Conservation (phyloP, 805 yeast species). For the Phaffomyces opuntiae region DNA sequence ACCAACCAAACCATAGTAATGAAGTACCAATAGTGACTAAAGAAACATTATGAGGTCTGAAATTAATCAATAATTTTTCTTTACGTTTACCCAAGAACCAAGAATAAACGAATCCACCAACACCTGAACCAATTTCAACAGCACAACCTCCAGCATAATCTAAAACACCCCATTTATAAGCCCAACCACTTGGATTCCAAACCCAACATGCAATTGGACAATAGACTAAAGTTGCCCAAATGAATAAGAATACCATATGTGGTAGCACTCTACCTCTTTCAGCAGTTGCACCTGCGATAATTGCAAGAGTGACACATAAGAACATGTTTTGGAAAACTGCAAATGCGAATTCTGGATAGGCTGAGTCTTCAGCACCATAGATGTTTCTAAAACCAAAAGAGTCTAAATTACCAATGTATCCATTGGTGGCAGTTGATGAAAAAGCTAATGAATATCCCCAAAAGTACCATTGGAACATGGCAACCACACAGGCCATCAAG, state of each 20-base stretch:
- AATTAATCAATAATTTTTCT: slow-evolving; percentile 70
- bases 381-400: slow-evolving; percentile 77
- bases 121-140: slow-evolving; percentile 87
- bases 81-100: slow-evolving; percentile 74
- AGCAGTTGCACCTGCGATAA: slow-evolving; percentile 86
- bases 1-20: slow-evolving; percentile 92
- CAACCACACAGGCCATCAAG: slow-evolving; percentile 66
- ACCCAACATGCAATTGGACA: slow-evolving; percentile 96
- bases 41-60: slow-evolving; percentile 92
- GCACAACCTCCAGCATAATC: slow-evolving; percentile 99
- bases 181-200: slow-evolving; percentile 95
- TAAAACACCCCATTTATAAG: slow-evolving; percentile 80
- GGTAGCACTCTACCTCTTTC: slow-evolving; percentile 91
- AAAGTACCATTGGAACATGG: slow-evolving; percentile 88
- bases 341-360: slow-evolving; percentile 78
- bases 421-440: slow-evolving; percentile 68
- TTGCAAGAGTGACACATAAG: slow-evolving; percentile 84
- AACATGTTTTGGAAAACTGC: slow-evolving; percentile 90
- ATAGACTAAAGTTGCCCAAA: slow-evolving; percentile 89
- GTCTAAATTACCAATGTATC: slow-evolving; percentile 81
- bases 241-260: slow-evolving; percentile 69
- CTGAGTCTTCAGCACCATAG: slow-evolving; percentile 36
- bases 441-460: slow-evolving; percentile 98
- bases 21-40: slow-evolving; percentile 84
- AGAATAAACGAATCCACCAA: slow-evolving; percentile 83